These are phyloP conservation scores for Starmera caribaea DNA, from an alignment of 805 yeast genomes.

Conservation along the genomic window DNA sequence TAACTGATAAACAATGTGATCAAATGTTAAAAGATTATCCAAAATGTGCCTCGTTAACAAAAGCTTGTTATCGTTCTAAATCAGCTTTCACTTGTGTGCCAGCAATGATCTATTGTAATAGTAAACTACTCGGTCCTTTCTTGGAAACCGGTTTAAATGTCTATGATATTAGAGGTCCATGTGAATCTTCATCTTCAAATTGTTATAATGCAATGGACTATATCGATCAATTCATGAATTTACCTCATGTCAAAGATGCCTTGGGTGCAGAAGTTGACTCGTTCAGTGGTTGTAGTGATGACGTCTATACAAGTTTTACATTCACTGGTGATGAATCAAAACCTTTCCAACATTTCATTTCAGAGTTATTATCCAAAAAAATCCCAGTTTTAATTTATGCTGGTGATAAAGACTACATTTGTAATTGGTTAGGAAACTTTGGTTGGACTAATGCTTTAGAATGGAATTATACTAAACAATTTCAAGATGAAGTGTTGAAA, in stretches of 20 bases:
- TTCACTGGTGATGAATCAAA: constrained; percentile 78
- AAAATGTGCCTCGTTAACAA: constrained; percentile 52
- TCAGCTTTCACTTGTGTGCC: constrained; percentile 74
- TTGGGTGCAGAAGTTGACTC: constrained; percentile 78
- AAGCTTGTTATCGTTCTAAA: constrained; percentile 54
- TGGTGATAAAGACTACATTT: constrained; percentile 90
- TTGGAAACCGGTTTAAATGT: constrained; percentile 73
- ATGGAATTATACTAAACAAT: constrained; percentile 51
- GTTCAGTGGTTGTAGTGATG: constrained; percentile 59
- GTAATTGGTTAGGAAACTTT: constrained; percentile 87
- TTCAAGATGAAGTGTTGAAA: constrained; percentile 29
- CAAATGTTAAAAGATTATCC: constrained; percentile 53
- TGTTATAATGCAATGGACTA: constrained; percentile 70
- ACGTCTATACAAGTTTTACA: constrained; percentile 58
- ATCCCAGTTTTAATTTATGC: constrained; percentile 83
- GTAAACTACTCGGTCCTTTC: constrained; percentile 57
- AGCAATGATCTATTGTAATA: constrained; percentile 73
- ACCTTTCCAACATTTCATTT: constrained; percentile 71
- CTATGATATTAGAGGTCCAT: constrained; percentile 74
- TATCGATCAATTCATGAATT: constrained; percentile 67
- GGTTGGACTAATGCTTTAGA: constrained; percentile 68
- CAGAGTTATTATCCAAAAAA: constrained; percentile 56
- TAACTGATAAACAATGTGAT: constrained; percentile 60
- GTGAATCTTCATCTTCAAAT: constrained; percentile 59
- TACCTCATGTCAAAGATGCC: constrained; percentile 58